phyloP scores from a whole-genome alignment of 345 rosid genomes.

The Eucalyptus erythrocorys region DNA sequence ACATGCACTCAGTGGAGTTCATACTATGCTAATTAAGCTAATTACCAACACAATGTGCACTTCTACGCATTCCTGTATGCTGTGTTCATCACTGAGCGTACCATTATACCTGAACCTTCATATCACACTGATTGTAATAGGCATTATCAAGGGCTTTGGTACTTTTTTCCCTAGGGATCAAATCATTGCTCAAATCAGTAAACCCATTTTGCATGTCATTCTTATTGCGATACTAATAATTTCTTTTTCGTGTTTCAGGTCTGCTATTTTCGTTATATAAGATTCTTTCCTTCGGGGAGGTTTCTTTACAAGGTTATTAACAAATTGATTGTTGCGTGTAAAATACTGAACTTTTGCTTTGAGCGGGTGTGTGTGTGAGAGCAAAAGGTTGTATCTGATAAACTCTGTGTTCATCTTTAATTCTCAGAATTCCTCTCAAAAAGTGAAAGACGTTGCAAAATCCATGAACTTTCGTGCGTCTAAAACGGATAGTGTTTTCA shows the following conservation, averaged over 20 bases:
- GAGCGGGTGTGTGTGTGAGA: not conserved
- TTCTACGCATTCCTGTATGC: not conserved
- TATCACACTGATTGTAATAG: not conserved
- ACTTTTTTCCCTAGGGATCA: not conserved
- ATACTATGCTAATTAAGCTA: not conserved
- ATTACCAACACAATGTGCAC: not conserved
- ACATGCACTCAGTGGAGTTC: not conserved
- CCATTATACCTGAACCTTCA: not conserved
- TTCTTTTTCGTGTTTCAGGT: conserved; percentile 33
- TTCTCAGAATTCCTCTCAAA: conserved; percentile 76
- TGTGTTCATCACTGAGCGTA: not conserved
- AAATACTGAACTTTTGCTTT: not conserved
- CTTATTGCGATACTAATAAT: not conserved
- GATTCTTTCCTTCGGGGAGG: conserved; percentile 83
- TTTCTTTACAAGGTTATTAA: conserved; percentile 78
- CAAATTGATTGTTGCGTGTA: not conserved
- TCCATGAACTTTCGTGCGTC: conserved; percentile 70
- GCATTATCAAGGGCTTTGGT: not conserved
- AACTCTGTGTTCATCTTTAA: not conserved
- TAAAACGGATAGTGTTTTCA: conserved; percentile 56
- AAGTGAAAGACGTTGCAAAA: conserved; percentile 77
- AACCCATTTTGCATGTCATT: not conserved
- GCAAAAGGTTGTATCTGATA: not conserved
- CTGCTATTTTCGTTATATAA: conserved; percentile 83
- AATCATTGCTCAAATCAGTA: not conserved